Evolutionary conservation across 108 stramenopile species (phyloP).

Genomic region (Cyclotella cryptica): DNA sequence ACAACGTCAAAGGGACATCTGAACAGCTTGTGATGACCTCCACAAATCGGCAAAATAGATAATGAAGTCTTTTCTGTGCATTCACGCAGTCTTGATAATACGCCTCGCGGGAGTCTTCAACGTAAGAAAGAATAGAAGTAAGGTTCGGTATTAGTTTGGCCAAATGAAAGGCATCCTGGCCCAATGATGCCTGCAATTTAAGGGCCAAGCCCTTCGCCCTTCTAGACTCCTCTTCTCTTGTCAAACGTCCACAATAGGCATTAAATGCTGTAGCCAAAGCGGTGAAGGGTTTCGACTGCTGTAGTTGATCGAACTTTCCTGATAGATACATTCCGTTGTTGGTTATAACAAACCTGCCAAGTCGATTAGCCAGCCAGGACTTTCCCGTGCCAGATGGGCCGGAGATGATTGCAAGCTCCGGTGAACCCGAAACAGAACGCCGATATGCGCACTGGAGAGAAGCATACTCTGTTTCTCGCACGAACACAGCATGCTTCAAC

Average conservation of each 20-base stretch:
- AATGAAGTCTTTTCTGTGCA: conserved; percentile 5
- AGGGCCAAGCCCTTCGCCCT: not conserved
- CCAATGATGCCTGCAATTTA: not conserved
- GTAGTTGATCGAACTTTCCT: conserved; percentile 41
- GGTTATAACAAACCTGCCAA: conserved; percentile 2
- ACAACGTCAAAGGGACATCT: conserved; percentile 11
- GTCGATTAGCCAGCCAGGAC: conserved; percentile 27
- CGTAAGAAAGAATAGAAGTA: not conserved
- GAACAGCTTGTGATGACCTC: conserved; percentile 8
- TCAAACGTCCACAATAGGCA: conserved; percentile 19
- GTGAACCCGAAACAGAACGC: conserved; percentile 16
- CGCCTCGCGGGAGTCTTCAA: not conserved
- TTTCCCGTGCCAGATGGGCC: conserved; percentile 41
- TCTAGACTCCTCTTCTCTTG: not conserved
- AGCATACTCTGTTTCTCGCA: conserved; percentile 14
- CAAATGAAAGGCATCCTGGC: conserved; percentile 15
- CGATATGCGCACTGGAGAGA: conserved; percentile 5
- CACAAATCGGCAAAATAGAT: conserved; percentile 4
- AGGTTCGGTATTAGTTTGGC: conserved; percentile 25
- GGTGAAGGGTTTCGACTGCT: conserved; percentile 37
- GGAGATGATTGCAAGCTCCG: conserved; percentile 24
- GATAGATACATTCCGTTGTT: conserved; percentile 25
- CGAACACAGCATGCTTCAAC: conserved; percentile 17
- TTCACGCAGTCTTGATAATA: conserved; percentile 16
- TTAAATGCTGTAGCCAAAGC: conserved; percentile 42